Evolutionary conservation across 345 rosid genomes (phyloP).

Genomic region (Populus deltoides): DNA sequence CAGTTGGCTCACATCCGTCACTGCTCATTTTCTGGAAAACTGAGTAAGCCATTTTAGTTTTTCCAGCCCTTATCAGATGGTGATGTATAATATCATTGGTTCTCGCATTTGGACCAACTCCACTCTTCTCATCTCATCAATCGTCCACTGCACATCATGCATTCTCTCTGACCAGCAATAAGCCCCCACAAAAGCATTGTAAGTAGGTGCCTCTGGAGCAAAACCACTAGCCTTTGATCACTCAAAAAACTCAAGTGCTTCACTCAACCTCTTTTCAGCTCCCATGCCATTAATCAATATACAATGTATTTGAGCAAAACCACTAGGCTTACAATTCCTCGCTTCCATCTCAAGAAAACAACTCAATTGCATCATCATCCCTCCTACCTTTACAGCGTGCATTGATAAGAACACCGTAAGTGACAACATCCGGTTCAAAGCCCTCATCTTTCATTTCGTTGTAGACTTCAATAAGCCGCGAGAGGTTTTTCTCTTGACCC

Average conservation of each 20-base stretch:
- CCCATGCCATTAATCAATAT: slow-evolving; percentile 81
- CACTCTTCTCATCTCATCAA: slow-evolving; percentile 67
- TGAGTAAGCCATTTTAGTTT: slow-evolving; percentile 49
- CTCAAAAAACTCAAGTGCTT: slow-evolving; percentile 61
- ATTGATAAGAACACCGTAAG: slow-evolving; percentile 68
- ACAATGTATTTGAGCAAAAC: slow-evolving; percentile 76
- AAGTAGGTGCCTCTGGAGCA: slow-evolving; percentile 64
- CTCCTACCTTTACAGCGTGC: slow-evolving; percentile 64
- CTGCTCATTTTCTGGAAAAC: slow-evolving; percentile 55
- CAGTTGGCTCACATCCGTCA: slow-evolving; percentile 49
- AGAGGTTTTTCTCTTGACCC: slow-evolving; percentile 62
- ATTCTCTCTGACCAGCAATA: slow-evolving; percentile 63
- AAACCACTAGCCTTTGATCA: slow-evolving; percentile 57
- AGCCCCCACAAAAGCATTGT: slow-evolving; percentile 77
- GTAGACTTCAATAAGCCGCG: slow-evolving; percentile 60
- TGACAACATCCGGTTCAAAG: slow-evolving; percentile 71
- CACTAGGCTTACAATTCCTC: slow-evolving; percentile 54
- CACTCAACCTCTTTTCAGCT: slow-evolving; percentile 50
- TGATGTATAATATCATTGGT: slow-evolving; percentile 77
- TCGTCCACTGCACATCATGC: slow-evolving; percentile 43
- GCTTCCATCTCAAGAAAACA: slow-evolving; percentile 60
- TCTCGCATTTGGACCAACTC: slow-evolving; percentile 64
- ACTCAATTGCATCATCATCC: slow-evolving; percentile 49
- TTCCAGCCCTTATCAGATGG: slow-evolving; percentile 50
- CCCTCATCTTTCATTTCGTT: slow-evolving; percentile 76